These are phyloP conservation scores for Calonectria hawksworthii DNA, from an alignment of 2,329 filamentous ascomycete species.

Conservation along the genomic window DNA sequence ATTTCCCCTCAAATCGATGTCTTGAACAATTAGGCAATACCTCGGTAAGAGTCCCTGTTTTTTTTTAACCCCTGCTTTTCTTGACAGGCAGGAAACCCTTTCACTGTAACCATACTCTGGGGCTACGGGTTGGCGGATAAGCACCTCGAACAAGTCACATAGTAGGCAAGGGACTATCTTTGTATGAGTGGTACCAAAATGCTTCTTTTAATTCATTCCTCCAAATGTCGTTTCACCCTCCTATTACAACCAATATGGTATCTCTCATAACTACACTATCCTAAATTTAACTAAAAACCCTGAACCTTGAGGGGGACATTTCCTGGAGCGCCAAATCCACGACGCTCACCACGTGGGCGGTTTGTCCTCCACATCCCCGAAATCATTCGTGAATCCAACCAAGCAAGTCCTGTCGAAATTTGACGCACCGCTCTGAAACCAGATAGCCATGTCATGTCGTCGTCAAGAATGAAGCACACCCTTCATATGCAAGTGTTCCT, in stretches of 20 bases:
- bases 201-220: constrained; percentile 24
- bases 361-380: constrained; percentile 23
- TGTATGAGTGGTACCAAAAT: constrained; percentile 4
- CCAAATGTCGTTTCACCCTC: constrained; percentile 7
- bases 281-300: constrained; percentile 38
- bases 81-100: not conserved
- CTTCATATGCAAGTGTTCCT: constrained; percentile 37
- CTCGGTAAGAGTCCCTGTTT: not conserved
- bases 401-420: constrained; percentile 42
- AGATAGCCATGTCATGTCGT: constrained; percentile 50
- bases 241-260: constrained; percentile 43
- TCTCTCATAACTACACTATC: constrained; percentile 44
- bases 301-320: constrained; percentile 17
- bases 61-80: not conserved
- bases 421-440: constrained; percentile 46
- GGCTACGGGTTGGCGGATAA: not conserved
- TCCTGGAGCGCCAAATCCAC: constrained; percentile 23
- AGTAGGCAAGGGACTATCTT: not conserved
- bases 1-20: not conserved
- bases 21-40: not conserved
- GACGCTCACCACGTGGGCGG: constrained; percentile 23
- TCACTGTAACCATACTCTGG: not conserved
- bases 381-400: constrained; percentile 37
- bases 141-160: not conserved
- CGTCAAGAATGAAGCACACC: constrained; percentile 46